A percentile compares a stretch with the other conserved stretches of the same genome.
These are phyloP conservation scores for Cystofilobasidium bisporidii DNA, from an alignment of 768 basidiomycete genomes.

Conservation along the genomic window DNA sequence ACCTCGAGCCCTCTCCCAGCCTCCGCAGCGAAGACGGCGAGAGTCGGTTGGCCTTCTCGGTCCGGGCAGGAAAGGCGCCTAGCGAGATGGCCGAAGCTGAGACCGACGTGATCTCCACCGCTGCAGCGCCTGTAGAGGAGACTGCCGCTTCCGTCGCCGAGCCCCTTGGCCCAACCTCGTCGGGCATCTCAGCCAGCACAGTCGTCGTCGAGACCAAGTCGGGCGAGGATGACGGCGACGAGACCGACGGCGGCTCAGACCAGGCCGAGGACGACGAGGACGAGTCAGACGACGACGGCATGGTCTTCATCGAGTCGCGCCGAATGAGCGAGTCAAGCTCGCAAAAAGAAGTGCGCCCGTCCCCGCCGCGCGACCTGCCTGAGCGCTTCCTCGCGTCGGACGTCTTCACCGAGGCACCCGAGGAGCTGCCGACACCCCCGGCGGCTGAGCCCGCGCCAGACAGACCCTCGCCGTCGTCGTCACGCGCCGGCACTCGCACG, in stretches of 20 bases:
- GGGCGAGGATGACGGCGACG: not conserved
- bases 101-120: no score
- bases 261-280: not conserved
- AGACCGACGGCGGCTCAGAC: not conserved
- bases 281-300: slow-evolving; percentile 15
- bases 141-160: no score
- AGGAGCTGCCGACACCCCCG: not conserved
- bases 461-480: no score
- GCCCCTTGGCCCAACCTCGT: not conserved
- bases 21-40: not conserved
- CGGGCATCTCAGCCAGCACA: not conserved
- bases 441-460: not conserved
- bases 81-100: not conserved
- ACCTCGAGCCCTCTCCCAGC: not conserved
- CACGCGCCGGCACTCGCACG: not conserved
- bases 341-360: not conserved
- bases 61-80: no score
- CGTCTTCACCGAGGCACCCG: slow-evolving; percentile 5
- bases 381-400: slow-evolving; percentile 7
- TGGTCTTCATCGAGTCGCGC: not conserved
- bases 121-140: no score
- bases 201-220: not conserved
- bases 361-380: not conserved
- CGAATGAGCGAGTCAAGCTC: not conserved
- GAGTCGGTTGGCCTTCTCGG: not conserved